Base-by-base conservation (phyloP, 495 filamentous ascomycete genomes). In the Annulohypoxylon bovei region DNA sequence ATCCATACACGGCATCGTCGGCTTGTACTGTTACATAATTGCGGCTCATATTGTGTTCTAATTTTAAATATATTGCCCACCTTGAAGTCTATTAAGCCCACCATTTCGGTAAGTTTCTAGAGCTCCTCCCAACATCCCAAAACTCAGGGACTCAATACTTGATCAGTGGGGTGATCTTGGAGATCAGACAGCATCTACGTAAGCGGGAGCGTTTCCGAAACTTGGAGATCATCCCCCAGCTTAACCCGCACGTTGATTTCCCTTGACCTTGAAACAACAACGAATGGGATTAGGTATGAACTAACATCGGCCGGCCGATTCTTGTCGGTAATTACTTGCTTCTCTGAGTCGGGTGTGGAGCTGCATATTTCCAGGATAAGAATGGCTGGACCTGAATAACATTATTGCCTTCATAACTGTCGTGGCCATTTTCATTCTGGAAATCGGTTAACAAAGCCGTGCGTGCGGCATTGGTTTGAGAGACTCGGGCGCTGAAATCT, bases 121-220 rank as follows among this genome's bases (percentile, higher is more conserved):
- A 42, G 30, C 40, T 22, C 35, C 49, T 55, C 52, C 11, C 46
- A 59, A 40, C 6, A 49, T 49, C 40, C 28, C 40, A 40, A 11
- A 39, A 30, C 20, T 22, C 27, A 65, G 46, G 20, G 23, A 67
- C 20, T 58, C 57, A 56, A 67, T 49, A 66, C 59, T 67, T 23
- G 37, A 47, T 50, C 59, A 32, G 22, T 18, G n/a, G 28, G 59
- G 39, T 65, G 60, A 72, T 68, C 59, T 50, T 16, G 64, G 54
- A 49, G 58, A 68, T 68, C 59, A 67, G 67, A 65, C 69, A 59
- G 23, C 40, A 49, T 64, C 63, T 56, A 56, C 60, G 65, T 68
- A 62, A 68, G 65, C 55, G 20, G 60, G 50, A 28, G 32, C 39
- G 64, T 62, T 72, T 68, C 59, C 61, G 49, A 62, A 68, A 68